Percentiles rank a stretch among this genome's conserved stretches.
phyloP scores from a whole-genome alignment of 73 alveolate genomes.

The Durusdinium trenchii region DNA sequence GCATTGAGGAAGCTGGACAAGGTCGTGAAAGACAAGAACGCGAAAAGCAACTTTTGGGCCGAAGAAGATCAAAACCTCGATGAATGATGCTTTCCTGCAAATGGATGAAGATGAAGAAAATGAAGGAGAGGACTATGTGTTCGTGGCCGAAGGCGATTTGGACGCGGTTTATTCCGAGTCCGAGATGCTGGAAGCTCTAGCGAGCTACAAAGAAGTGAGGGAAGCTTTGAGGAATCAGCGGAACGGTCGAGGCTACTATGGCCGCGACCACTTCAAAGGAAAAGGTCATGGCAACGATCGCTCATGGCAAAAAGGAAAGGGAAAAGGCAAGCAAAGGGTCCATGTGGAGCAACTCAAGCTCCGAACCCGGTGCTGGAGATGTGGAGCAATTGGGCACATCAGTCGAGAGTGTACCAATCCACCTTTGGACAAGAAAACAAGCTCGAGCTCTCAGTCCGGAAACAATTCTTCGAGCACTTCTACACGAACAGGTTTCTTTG shows the following conservation, averaged over 20 bases:
- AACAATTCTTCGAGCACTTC: not conserved
- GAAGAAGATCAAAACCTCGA: not conserved
- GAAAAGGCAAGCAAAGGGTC: not conserved
- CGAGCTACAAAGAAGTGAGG: not conserved
- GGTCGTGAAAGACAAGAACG: not conserved
- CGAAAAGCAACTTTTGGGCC: not conserved
- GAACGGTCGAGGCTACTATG: not conserved
- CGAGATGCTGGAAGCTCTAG: constrained; percentile 11
- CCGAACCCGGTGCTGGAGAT: constrained; percentile 17
- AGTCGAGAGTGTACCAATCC: constrained; percentile 4
- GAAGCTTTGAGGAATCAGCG: not conserved
- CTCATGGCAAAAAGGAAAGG: too few species aligned
- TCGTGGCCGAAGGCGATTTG: not conserved
- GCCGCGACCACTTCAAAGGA: not conserved
- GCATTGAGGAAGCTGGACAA: not conserved
- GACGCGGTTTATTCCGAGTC: not conserved
- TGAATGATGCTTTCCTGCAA: too few species aligned
- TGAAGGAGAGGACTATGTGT: not conserved
- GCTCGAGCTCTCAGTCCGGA: not conserved
- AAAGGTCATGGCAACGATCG: not conserved
- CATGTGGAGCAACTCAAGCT: constrained; percentile 37
- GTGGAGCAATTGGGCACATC: not conserved
- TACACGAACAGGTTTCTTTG: constrained; percentile 23
- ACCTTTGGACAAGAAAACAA: too few species aligned
- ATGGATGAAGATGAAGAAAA: not conserved